phyloP scores from a whole-genome alignment of 1,284 basidiomycete genomes.

The Fomitiporia mediterranea region DNA sequence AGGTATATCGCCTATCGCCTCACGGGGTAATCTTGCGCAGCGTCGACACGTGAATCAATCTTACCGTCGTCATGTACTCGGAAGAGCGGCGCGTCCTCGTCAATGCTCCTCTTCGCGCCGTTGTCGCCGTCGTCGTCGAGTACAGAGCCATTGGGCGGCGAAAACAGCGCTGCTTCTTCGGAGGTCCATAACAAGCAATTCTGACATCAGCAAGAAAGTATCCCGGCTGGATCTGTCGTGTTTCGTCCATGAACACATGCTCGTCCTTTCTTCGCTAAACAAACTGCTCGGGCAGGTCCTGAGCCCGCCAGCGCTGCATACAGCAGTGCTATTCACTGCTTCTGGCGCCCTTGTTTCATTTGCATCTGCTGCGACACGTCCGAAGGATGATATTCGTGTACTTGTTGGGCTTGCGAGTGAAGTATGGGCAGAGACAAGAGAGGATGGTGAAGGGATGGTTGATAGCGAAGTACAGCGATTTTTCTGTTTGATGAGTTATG shows the following conservation, averaged over 20 bases:
- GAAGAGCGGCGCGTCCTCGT: neutral
- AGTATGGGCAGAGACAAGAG: slow-evolving; percentile 68
- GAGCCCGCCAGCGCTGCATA: slow-evolving; percentile 50
- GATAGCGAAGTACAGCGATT: slow-evolving; percentile 59
- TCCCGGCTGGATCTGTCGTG: too few species aligned
- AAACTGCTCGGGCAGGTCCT: slow-evolving; percentile 53
- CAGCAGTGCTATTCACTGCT: slow-evolving; percentile 57
- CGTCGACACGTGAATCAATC: neutral
- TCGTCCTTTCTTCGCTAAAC: slow-evolving; percentile 57
- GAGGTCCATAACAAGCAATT: neutral
- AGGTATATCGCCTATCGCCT: too few species aligned
- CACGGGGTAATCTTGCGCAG: neutral
- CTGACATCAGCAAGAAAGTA: neutral
- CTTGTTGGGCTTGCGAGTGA: slow-evolving; percentile 66
- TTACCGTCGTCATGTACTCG: neutral
- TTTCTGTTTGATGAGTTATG: too few species aligned
- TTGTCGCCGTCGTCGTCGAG: too few species aligned
- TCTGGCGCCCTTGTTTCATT: slow-evolving; percentile 59
- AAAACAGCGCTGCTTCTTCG: too few species aligned
- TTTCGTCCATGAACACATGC: slow-evolving; percentile 44
- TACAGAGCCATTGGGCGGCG: too few species aligned
- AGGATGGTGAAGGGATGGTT: slow-evolving; percentile 57
- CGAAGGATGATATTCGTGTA: slow-evolving; percentile 69
- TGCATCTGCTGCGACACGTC: slow-evolving; percentile 41
- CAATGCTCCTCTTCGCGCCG: too few species aligned